Evolutionary conservation across 371 early-diverging fungal species (phyloP).

Genomic region (Polyrhizophydium stewartii): DNA sequence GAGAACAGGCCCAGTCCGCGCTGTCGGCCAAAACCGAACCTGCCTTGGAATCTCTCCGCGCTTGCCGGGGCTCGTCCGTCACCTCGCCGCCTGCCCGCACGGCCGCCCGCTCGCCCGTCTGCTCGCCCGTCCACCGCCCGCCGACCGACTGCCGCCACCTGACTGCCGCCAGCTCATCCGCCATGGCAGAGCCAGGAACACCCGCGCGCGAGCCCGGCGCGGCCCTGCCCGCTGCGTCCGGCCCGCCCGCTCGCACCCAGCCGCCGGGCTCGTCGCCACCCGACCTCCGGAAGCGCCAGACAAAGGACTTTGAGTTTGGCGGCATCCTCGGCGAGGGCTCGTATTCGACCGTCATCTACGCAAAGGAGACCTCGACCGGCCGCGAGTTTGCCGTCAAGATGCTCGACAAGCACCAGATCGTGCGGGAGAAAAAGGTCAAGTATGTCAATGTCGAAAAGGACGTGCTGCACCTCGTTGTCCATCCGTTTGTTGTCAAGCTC

Average conservation of each 20-base stretch:
- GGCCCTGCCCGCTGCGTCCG: too few relatives aligned
- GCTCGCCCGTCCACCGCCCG: too few relatives aligned
- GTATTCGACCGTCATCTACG: conserved; percentile 81
- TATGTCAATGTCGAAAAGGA: conserved; percentile 90
- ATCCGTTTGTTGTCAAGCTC: conserved; percentile 86
- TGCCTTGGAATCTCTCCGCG: too few relatives aligned
- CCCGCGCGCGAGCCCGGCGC: too few relatives aligned
- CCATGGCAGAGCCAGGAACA: not conserved
- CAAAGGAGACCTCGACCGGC: conserved; percentile 22
- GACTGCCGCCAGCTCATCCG: not conserved
- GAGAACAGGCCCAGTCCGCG: too few relatives aligned
- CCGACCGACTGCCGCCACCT: too few relatives aligned
- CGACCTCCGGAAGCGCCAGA: not conserved
- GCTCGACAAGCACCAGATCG: conserved; percentile 88
- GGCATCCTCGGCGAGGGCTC: conserved; percentile 88
- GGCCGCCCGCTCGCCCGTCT: too few relatives aligned
- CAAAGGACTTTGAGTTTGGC: conserved; percentile 78
- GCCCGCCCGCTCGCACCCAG: not conserved
- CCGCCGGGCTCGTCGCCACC: not conserved
- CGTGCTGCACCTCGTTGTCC: conserved; percentile 71
- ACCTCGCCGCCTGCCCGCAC: too few relatives aligned
- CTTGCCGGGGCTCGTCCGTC: too few relatives aligned
- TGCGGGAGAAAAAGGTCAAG: conserved; percentile 89
- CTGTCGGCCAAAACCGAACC: too few relatives aligned
- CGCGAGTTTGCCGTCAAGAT: conserved; percentile 88